Evolutionary conservation across 352 stramenopile species (phyloP).

Genomic region (Blastocystis sp.): DNA sequence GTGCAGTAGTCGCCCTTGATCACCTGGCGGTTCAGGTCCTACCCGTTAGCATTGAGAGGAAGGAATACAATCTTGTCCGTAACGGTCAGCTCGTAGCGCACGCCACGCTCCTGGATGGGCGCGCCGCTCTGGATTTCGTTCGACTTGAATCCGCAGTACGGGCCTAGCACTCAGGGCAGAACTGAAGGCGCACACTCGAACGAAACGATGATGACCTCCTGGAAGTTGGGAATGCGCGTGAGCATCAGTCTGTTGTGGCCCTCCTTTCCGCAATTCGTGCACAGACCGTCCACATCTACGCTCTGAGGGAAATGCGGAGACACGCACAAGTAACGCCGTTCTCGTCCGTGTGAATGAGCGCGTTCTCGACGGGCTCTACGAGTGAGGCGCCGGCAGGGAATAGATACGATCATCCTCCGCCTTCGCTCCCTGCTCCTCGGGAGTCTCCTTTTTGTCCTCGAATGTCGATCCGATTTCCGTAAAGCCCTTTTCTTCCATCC

Average conservation of each 20-base stretch:
- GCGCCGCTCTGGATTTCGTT: slow-evolving; percentile 72
- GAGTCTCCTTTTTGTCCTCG: no score
- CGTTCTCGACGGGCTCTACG: background rate
- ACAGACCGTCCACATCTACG: slow-evolving; percentile 78
- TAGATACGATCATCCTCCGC: no score
- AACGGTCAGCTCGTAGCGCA: slow-evolving; percentile 76
- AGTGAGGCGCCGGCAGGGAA: no score
- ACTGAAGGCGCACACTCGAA: slow-evolving; percentile 78
- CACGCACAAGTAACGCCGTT: slow-evolving; percentile 62
- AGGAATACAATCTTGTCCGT: slow-evolving; percentile 52
- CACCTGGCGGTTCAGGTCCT: slow-evolving; percentile 84
- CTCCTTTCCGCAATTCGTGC: slow-evolving; percentile 83
- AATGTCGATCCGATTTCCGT: no score
- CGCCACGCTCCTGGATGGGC: slow-evolving; percentile 77
- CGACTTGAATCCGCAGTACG: slow-evolving; percentile 78
- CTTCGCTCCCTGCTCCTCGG: no score
- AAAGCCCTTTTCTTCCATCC: no score
- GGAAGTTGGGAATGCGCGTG: slow-evolving; percentile 88
- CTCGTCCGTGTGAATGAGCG: slow-evolving; percentile 58
- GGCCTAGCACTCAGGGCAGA: slow-evolving; percentile 2
- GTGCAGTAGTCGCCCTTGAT: slow-evolving; percentile 84
- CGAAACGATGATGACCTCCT: slow-evolving; percentile 87
- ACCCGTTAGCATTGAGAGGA: background rate
- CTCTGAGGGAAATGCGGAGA: slow-evolving; percentile 71
- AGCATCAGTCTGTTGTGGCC: slow-evolving; percentile 84